Conservation (phyloP, 1,284 basidiomycete genomes). For the Macrocybe sp. region DNA sequence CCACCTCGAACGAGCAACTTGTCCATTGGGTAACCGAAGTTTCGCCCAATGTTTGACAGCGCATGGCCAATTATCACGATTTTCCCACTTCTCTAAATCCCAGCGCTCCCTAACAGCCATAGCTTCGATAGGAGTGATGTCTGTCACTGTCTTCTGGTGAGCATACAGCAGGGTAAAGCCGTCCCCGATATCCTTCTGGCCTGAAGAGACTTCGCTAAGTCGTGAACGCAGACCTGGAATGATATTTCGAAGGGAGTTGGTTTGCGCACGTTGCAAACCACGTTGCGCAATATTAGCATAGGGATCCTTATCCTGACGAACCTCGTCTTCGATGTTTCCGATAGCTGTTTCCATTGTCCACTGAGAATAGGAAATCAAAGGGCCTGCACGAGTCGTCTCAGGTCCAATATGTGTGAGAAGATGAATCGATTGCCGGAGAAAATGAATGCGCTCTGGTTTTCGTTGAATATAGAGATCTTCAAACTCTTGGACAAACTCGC, state of each 20-base stretch:
- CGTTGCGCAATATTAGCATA: slow-evolving; percentile 12
- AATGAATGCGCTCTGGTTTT: slow-evolving; percentile 23
- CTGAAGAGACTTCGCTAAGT: too few relatives aligned
- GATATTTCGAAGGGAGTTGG: too few relatives aligned
- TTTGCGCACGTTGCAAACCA: slow-evolving; percentile 6
- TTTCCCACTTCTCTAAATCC: too few relatives aligned
- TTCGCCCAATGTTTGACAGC: background rate
- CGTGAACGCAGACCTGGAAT: background rate
- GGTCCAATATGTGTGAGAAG: slow-evolving; percentile 15
- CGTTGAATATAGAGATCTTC: slow-evolving; percentile 27
- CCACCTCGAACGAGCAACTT: background rate
- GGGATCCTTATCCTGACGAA: slow-evolving; percentile 10
- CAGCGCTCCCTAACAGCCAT: too few relatives aligned
- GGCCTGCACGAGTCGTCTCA: slow-evolving; percentile 21
- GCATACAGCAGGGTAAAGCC: too few relatives aligned
- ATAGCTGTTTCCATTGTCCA: slow-evolving; percentile 21
- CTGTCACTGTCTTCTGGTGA: too few relatives aligned
- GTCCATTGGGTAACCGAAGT: background rate
- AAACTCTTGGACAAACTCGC: slow-evolving; percentile 24
- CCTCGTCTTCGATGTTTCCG: slow-evolving; percentile 7
- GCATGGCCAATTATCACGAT: too few relatives aligned
- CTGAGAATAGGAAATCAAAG: slow-evolving; percentile 19
- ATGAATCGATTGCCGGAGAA: slow-evolving; percentile 22
- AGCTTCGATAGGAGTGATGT: too few relatives aligned
- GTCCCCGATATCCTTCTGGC: too few relatives aligned